Evolutionary conservation across 371 early-diverging fungal genomes (phyloP), one percentile per base, ranked within the genome.

Genomic region (Actinomortierella wolfii): DNA sequence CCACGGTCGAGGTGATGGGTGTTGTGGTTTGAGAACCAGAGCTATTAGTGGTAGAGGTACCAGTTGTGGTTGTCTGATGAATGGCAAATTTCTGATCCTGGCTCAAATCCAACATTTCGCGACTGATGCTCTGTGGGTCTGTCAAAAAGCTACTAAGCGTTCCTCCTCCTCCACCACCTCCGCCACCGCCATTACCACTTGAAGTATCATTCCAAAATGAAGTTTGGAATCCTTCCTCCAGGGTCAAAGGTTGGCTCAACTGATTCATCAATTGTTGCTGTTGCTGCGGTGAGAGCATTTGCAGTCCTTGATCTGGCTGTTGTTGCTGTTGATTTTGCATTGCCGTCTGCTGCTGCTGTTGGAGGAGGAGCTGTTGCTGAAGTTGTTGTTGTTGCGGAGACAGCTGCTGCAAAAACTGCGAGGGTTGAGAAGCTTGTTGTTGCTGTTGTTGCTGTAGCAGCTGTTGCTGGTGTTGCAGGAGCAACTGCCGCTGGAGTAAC

Each of bases 371-470:
- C 17, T 34, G 58, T 41, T 44, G 49, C 18, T 46, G 45, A 21
- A 57, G 56, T 29, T 15, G 54, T 43, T 42, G 53, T 20, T 13
- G 43, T 55, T 17, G 61, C 47, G n/a, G 56, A 44, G 26, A 57
- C 57, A 26, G 51, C 25, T 26, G 52, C 51, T n/a, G 63, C 39
- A 57, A 29, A 34, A 34, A 34, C 7, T 48, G 51, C 15, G 21
- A 45, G 20, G 61, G 56, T 0, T 45, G 58, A 9, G 57, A 54
- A 5, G 26, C 51, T 8, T 15, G 39, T n/a, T 67, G 67, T 4
- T 54, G 45, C 6, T 56, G 62, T 39, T 62, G 54, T 23, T 51
- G 53, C 29, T 57, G 62, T 14, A 24, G n/a, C 18, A 62, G 53
- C 1, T 39, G 29, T 24, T 51, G 46, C 28, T 23, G 50, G 25